Evolutionary conservation across 2,329 filamentous ascomycete genomes (phyloP).

Genomic region (Huntiella abstrusa): DNA sequence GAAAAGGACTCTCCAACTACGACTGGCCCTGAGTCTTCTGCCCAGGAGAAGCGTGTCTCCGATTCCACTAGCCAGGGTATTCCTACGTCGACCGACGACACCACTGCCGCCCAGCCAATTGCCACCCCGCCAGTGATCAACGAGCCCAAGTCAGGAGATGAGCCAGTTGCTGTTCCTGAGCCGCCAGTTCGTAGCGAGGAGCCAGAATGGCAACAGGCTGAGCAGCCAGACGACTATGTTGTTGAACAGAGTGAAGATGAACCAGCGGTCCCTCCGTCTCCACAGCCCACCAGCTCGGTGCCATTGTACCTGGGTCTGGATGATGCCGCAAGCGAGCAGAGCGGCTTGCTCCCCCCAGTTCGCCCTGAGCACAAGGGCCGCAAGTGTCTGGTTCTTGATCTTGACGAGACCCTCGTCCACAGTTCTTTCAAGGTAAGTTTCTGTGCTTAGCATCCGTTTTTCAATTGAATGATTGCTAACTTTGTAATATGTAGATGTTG

Average conservation of each 20-base stretch:
- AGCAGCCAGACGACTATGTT: slow-evolving; percentile 9
- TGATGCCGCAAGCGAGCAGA: slow-evolving; percentile 19
- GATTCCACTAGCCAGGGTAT: slow-evolving; percentile 29
- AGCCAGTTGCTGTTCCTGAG: slow-evolving; percentile 27
- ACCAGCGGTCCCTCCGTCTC: slow-evolving; percentile 21
- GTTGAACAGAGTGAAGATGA: slow-evolving; percentile 13
- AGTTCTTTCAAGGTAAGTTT: slow-evolving; percentile 83
- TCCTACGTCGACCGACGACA: slow-evolving; percentile 24
- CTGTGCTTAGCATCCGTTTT: neutral
- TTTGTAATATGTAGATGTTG: slow-evolving; percentile 45
- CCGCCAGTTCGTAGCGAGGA: slow-evolving; percentile 27
- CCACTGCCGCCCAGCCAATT: slow-evolving; percentile 26
- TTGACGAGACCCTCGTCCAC: slow-evolving; percentile 93
- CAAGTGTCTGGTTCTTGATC: slow-evolving; percentile 86
- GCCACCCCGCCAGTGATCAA: slow-evolving; percentile 17
- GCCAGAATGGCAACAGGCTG: slow-evolving; percentile 13
- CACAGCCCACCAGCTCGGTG: slow-evolving; percentile 16
- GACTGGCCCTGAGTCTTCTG: slow-evolving; percentile 19
- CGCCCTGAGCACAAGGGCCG: slow-evolving; percentile 62
- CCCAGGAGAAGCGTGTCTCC: slow-evolving; percentile 27
- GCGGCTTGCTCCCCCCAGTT: slow-evolving; percentile 65
- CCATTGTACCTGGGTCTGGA: slow-evolving; percentile 4
- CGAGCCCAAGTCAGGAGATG: slow-evolving; percentile 17
- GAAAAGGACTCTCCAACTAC: slow-evolving; percentile 27
- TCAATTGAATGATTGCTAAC: neutral